Evolutionary conservation across 228 moss, liverwort and hornwort genomes (phyloP).

Genomic region (Sphagnum fallax): DNA sequence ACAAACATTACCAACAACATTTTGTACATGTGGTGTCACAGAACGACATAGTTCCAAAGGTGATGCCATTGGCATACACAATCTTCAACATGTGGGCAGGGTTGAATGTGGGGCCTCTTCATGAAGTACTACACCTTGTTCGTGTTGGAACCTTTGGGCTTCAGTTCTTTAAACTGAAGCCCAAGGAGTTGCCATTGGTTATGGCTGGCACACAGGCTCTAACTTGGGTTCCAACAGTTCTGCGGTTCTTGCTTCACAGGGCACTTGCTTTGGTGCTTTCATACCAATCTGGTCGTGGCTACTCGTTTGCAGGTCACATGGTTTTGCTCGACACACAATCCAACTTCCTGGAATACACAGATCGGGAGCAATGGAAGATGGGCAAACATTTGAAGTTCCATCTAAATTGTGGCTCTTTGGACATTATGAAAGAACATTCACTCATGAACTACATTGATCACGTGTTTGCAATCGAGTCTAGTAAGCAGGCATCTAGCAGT

Average conservation of each 20-base stretch:
- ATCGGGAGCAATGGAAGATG: constrained; percentile 77
- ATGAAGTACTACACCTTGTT: constrained; percentile 43
- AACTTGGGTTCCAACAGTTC: constrained; percentile 60
- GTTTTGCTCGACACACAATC: constrained; percentile 81
- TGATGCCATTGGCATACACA: constrained; percentile 91
- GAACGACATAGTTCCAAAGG: constrained; percentile 91
- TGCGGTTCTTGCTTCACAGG: constrained; percentile 83
- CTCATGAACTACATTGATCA: constrained; percentile 93
- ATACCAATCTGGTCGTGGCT: constrained; percentile 91
- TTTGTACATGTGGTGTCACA: constrained; percentile 87
- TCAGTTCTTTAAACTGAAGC: constrained; percentile 72
- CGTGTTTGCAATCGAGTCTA: constrained; percentile 63
- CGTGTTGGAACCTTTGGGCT: constrained; percentile 52
- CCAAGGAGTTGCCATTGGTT: constrained; percentile 52
- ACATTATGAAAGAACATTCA: constrained; percentile 74
- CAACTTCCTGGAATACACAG: constrained; percentile 76
- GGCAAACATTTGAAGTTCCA: constrained; percentile 77
- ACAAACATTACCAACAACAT: constrained; percentile 80
- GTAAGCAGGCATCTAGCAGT: constrained; percentile 9
- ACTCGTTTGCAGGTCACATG: constrained; percentile 98
- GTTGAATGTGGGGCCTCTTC: constrained; percentile 60
- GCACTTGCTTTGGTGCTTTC: constrained; percentile 79
- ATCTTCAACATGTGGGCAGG: constrained; percentile 91
- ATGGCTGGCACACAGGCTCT: constrained; percentile 71
- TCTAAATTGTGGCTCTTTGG: constrained; percentile 70